Evolutionary conservation across 2,329 filamentous ascomycete species (phyloP).

Genomic region (Capronia epimyces): DNA sequence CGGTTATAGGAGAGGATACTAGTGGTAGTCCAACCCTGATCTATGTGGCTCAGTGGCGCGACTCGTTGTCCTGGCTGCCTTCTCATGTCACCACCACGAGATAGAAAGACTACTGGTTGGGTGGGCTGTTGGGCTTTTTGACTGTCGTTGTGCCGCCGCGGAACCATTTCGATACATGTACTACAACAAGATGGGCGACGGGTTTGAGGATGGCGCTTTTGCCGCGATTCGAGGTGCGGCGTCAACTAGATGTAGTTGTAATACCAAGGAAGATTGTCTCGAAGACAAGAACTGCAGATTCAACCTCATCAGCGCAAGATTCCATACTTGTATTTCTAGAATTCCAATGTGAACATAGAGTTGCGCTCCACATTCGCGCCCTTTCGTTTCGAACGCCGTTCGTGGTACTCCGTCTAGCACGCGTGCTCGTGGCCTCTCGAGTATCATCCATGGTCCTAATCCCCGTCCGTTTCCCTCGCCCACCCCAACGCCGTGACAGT

Average conservation of each 20-base stretch:
- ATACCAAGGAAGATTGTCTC: not conserved
- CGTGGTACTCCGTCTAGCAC: not conserved
- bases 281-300: not conserved
- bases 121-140: too few relatives aligned
- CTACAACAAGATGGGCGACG: not conserved
- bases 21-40: slow-evolving; percentile 4
- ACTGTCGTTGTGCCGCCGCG: not conserved
- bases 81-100: too few relatives aligned
- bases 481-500: not conserved
- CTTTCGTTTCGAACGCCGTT: not conserved
- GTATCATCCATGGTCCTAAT: too few relatives aligned
- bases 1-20: slow-evolving; percentile 19
- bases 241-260: not conserved
- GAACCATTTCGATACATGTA: not conserved
- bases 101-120: not conserved
- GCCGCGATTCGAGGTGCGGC: not conserved
- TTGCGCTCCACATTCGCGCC: not conserved
- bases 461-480: not conserved
- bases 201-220: not conserved
- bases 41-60: not conserved
- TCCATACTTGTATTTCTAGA: not conserved
- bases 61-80: not conserved
- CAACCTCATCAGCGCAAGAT: not conserved
- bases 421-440: not conserved
- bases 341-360: not conserved